Evolutionary conservation across 345 rosid species (phyloP).

Genomic region (Brassica juncea): DNA sequence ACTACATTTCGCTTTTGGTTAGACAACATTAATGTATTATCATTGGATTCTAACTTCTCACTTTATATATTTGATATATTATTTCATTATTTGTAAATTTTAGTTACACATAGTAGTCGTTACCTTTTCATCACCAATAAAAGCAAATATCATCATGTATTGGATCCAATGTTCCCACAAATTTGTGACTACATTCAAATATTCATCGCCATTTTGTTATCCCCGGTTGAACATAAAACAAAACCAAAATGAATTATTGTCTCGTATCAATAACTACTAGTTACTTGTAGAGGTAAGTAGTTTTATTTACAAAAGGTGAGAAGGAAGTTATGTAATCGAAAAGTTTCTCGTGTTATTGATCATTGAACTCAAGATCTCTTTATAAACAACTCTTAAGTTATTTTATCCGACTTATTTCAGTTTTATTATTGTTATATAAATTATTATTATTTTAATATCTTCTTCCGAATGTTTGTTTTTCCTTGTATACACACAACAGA

Average conservation of each 20-base stretch:
- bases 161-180: conserved; percentile 21
- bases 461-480: neutral
- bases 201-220: conserved; percentile 22
- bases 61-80: neutral
- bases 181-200: conserved; percentile 24
- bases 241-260: conserved; percentile 13
- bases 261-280: conserved; percentile 16
- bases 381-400: no score
- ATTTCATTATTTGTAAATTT: neutral
- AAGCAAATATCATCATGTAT: conserved; percentile 9
- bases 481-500: neutral
- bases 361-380: no score
- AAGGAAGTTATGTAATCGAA: no score
- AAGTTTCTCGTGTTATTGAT: no score
- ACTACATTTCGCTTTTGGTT: conserved; percentile 16
- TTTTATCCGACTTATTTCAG: no score
- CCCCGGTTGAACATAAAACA: conserved; percentile 11
- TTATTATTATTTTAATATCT: no score
- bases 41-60: conserved; percentile 25
- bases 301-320: neutral
- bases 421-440: no score
- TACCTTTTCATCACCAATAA: conserved; percentile 18
- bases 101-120: neutral
- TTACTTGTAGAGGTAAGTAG: neutral
- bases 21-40: conserved; percentile 28